Base-by-base conservation (phyloP, 768 basidiomycete species). In the Mycena alexandri region DNA sequence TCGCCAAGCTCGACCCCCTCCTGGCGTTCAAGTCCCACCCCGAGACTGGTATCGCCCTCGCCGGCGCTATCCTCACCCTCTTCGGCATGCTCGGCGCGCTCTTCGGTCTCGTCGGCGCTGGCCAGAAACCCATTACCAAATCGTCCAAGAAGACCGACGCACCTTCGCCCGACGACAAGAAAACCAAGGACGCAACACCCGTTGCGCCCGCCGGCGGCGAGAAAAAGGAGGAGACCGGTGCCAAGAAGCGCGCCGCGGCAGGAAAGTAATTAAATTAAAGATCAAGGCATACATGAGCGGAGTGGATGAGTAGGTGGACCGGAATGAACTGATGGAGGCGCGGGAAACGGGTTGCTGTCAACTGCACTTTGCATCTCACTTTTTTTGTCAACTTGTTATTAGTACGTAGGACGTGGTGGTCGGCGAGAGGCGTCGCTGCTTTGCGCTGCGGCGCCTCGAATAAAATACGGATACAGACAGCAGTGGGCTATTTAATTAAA, bases 11-110 rank as follows among this genome's bases (percentile, higher is more conserved):
- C 51, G 90, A 97, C 78, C 96, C 95, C 29, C 74, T 94, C 58
- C 78, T 79, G 25, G 96, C 98, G 46, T 86, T 98, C 86, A 93
- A 92, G 85, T 83, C 91, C 43, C 90, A 96, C 76, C 96, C 96
- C 52, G 92, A 96, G 80, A 93, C 93, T 57, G 95, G 90, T 72
- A 91, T 85, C 51, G 93, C 89, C 68, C 84, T 98, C 71, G 84
- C 83, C 66, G 91, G 88, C 69, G 89, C 88, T 54, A 69, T 93
- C 52, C 85, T 97, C 73, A 94, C 93, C 46, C 77, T 98, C 71
- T 87, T 98, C 75, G 92, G 92, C 53, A 90, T 98, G 89, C 78
- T 99, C 70, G 93, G 90, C 71, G 86, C 87, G 43, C 82, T 95
- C 75, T 87, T 94, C 68, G 90, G 94, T 61, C 82, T 96, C 73